Conservation (phyloP, 352 stramenopile species). For the Albugo laibachii region DNA sequence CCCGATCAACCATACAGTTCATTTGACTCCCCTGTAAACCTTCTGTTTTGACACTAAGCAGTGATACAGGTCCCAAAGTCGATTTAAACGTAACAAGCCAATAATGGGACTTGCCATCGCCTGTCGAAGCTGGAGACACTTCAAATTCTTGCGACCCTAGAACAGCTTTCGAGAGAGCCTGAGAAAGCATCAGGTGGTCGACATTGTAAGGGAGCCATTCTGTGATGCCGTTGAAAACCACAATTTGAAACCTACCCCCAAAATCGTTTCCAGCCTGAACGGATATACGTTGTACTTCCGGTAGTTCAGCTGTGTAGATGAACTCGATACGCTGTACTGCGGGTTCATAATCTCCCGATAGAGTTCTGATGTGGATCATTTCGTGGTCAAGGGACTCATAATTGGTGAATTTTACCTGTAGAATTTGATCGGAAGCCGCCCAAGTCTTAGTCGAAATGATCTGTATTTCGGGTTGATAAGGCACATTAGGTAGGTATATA, state of each 20-base stretch:
- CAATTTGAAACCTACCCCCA: conserved; percentile 11
- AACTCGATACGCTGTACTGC: conserved; percentile 12
- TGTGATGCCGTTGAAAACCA: conserved; percentile 10
- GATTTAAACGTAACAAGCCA: conserved; percentile 10
- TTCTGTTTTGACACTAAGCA: conserved; percentile 4
- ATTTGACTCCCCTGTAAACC: conserved; percentile 1
- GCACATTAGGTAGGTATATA: conserved; percentile 12
- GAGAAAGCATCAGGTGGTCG: conserved; percentile 1
- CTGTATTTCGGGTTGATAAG: conserved; percentile 18
- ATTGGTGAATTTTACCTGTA: conserved; percentile 10
- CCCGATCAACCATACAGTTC: background rate
- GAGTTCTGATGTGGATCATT: conserved; percentile 6
- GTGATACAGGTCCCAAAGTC: background rate
- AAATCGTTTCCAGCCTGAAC: conserved; percentile 4
- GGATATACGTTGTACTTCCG: conserved; percentile 12
- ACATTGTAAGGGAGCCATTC: conserved; percentile 4
- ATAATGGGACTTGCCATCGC: background rate
- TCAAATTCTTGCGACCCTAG: conserved; percentile 3
- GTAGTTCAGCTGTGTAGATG: conserved; percentile 3
- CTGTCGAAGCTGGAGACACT: background rate
- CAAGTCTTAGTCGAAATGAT: conserved; percentile 24
- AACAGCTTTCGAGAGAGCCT: conserved; percentile 5
- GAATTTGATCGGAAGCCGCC: conserved; percentile 12
- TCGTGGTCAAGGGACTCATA: conserved; percentile 2
- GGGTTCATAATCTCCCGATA: conserved; percentile 9